Conservation (phyloP, 2,329 filamentous ascomycete species). For the Curvularia sp. region DNA sequence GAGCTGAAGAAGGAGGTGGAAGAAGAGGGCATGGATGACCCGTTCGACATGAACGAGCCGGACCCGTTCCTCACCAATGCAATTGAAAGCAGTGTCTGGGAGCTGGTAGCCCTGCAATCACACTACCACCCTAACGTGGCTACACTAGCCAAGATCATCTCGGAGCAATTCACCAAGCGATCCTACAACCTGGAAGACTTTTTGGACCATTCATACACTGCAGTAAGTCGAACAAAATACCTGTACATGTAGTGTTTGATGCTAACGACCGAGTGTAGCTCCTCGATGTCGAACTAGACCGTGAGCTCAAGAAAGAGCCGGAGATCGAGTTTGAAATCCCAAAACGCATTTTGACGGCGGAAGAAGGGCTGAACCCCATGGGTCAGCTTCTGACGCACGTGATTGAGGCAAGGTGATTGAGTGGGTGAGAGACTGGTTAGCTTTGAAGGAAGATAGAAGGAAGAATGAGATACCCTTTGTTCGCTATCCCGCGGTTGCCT, state of each 20-base stretch:
- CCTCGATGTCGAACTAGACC: conserved; percentile 81
- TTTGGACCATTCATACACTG: conserved; percentile 88
- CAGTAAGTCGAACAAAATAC: conserved; percentile 60
- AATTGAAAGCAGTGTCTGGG: conserved; percentile 94
- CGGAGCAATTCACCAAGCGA: conserved; percentile 96
- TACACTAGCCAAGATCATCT: conserved; percentile 89
- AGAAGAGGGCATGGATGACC: conserved; percentile 71
- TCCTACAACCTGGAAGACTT: conserved; percentile 97
- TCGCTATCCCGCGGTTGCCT: not conserved
- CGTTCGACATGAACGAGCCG: conserved; percentile 75
- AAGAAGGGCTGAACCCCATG: conserved; percentile 40
- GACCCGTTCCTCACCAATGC: conserved; percentile 87
- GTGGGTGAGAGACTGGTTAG: not conserved
- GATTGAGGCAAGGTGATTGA: conserved; percentile 33
- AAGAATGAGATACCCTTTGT: conserved; percentile 15
- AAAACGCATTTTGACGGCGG: conserved; percentile 72
- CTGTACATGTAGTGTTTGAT: not conserved
- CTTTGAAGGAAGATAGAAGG: too few relatives aligned
- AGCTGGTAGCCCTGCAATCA: conserved; percentile 85
- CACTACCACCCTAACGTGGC: conserved; percentile 98
- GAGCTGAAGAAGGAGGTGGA: conserved; percentile 67
- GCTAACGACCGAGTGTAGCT: conserved; percentile 61
- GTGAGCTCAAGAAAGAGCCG: conserved; percentile 82
- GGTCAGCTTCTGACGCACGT: conserved; percentile 45
- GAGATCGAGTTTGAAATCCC: conserved; percentile 95